Percentiles rank a stretch among this genome's conserved stretches.
Evolutionary conservation across 306 rosid genomes (phyloP).

Genomic region (Nissolia schottii): DNA sequence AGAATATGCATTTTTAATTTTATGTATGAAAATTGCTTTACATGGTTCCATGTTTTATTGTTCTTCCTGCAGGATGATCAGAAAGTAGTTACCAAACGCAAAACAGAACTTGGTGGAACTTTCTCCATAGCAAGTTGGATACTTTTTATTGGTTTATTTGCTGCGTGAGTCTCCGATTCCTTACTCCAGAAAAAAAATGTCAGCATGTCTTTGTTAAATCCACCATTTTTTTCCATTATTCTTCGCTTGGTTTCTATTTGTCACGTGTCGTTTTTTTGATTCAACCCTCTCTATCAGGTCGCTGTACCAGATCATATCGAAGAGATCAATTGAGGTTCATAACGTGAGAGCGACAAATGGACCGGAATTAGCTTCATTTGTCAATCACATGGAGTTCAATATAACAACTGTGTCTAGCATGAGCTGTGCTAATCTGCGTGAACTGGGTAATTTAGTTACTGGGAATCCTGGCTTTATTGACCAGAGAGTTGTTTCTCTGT

Average conservation of each 20-base stretch:
- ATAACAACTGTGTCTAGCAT: slow-evolving; percentile 76
- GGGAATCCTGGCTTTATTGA: slow-evolving; percentile 86
- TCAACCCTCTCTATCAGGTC: slow-evolving; percentile 60
- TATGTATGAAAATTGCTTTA: slow-evolving; percentile 17
- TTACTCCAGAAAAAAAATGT: background rate
- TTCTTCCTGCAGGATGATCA: slow-evolving; percentile 67
- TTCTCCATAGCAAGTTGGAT: slow-evolving; percentile 99
- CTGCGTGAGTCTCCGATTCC: slow-evolving; percentile 69
- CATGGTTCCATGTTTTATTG: slow-evolving; percentile 10
- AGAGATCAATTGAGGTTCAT: slow-evolving; percentile 88
- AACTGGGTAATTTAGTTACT: slow-evolving; percentile 54
- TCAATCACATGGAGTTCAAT: slow-evolving; percentile 84
- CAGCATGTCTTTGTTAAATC: background rate
- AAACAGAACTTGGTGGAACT: slow-evolving; percentile 98
- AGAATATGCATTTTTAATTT: background rate
- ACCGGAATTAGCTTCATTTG: slow-evolving; percentile 65
- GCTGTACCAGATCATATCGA: slow-evolving; percentile 90
- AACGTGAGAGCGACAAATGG: slow-evolving; percentile 81
- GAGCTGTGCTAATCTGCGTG: slow-evolving; percentile 87
- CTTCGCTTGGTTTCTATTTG: background rate
- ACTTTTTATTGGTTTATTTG: slow-evolving; percentile 81
- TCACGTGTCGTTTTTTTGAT: slow-evolving; percentile 32
- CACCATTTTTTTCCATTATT: background rate
- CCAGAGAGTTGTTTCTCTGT: slow-evolving; percentile 52
- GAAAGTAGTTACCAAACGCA: slow-evolving; percentile 78